Evolutionary conservation across 331 rosid genomes (phyloP).

Genomic region (Prunus yedoensis): DNA sequence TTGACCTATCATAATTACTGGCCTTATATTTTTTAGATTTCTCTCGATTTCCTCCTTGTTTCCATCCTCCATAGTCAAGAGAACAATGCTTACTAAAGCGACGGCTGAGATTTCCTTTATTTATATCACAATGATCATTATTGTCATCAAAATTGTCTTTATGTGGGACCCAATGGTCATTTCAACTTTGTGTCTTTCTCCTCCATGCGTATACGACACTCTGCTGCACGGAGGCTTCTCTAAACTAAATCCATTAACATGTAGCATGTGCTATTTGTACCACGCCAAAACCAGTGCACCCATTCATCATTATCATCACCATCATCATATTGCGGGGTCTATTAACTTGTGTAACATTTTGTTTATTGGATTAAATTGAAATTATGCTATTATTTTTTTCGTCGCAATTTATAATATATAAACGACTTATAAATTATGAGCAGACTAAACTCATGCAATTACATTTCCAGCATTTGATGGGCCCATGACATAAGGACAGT

Average conservation of each 20-base stretch:
- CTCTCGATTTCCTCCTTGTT: background rate
- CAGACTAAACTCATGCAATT: too few relatives aligned
- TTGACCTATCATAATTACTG: constrained; percentile 2
- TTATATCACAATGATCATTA: background rate
- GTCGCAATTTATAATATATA: too few relatives aligned
- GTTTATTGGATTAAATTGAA: too few relatives aligned
- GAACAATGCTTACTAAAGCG: background rate
- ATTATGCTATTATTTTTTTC: too few relatives aligned
- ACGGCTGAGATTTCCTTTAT: constrained; percentile 6
- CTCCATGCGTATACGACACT: constrained; percentile 3
- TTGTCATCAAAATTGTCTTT: background rate
- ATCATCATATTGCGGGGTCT: too few relatives aligned
- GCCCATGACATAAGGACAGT: background rate
- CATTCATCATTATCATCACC: too few relatives aligned
- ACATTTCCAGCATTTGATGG: background rate
- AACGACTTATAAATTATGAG: too few relatives aligned
- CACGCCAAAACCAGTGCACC: background rate
- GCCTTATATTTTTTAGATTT: background rate
- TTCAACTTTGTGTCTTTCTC: background rate
- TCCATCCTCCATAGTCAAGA: background rate
- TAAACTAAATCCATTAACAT: too few relatives aligned
- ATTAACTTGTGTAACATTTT: too few relatives aligned
- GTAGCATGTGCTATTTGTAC: background rate
- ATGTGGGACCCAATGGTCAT: constrained; percentile 2
- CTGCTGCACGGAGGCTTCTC: background rate